Evolutionary conservation across 768 basidiomycete species (phyloP), one percentile per base, ranked within the genome.

Genomic region (Boletus pseudo-olivaceus): DNA sequence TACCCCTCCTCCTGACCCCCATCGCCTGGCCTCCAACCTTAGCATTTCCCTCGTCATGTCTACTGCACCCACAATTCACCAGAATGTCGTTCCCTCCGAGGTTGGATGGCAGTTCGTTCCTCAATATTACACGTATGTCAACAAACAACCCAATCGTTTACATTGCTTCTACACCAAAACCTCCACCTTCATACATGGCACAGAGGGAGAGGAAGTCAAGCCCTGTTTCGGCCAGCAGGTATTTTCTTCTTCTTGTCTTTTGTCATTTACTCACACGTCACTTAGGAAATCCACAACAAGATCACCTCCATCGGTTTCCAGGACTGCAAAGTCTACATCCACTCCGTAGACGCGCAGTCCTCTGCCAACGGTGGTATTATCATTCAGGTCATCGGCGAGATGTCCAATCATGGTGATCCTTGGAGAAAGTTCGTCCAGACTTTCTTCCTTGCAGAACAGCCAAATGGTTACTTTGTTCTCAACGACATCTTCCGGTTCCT

Each of bases 401-500:
- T 98, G 90, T 93, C 91, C 49, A 98, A 98, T 75, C 81, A 84
- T 60, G 82, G 83, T 53, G 90, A 89, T 49, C 81, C 90, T 5
- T 99, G 97, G 97, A 85, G 88, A 67, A 99, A 98, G 76, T 99
- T 99, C 65, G 95, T 94, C 11, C 97, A 99, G 76, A 98, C 96
- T 7, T 98, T 99, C 77, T 98, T 99, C 89, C 87, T 99, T 51
- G 97, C 97, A 37, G 94, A 98, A 73, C 97, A 99, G 75, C 93
- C 93, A 14, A 97, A 96, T 63, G 97, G 97, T 40, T 99, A 98
- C 78, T 99, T 96, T 69, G 97, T 99, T 60, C 86, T 99, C 74
- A 99, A 99, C 75, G 97, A 99, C 76, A 98, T 98, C 77, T 99
- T 98, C 86, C 90, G 97, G 56, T 98, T 97, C 81, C 79, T 99